phyloP scores from a whole-genome alignment of 2,329 filamentous ascomycete genomes.

The Alternaria incomplexa region DNA sequence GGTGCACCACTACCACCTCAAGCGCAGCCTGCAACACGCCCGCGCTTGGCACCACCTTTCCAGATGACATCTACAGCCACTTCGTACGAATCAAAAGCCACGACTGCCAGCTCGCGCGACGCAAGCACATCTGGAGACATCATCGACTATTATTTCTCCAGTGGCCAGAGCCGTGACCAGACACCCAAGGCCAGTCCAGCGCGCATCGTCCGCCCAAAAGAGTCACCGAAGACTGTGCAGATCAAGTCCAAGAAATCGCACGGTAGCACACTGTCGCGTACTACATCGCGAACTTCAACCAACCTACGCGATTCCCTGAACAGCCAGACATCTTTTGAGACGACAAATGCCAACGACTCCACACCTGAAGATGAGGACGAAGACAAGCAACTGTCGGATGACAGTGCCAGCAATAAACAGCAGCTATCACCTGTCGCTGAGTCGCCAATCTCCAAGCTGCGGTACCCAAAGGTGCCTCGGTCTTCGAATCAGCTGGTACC shows the following conservation, averaged over 20 bases:
- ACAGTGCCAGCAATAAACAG: slow-evolving; percentile 19
- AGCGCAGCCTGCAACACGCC: slow-evolving; percentile 6
- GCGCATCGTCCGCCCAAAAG: slow-evolving; percentile 15
- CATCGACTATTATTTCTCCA: slow-evolving; percentile 47
- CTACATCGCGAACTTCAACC: slow-evolving; percentile 35
- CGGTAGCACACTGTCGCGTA: slow-evolving; percentile 35
- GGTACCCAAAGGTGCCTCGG: slow-evolving; percentile 57
- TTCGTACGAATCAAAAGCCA: slow-evolving; percentile 23
- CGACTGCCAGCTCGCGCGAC: slow-evolving; percentile 30
- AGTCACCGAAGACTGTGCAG: slow-evolving; percentile 25
- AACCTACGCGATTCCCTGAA: slow-evolving; percentile 42
- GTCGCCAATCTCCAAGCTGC: slow-evolving; percentile 52
- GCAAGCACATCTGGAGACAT: slow-evolving; percentile 36
- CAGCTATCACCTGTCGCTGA: slow-evolving; percentile 52
- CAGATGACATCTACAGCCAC: slow-evolving; percentile 17
- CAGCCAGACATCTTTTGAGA: slow-evolving; percentile 56
- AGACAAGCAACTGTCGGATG: slow-evolving; percentile 37
- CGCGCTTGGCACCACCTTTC: slow-evolving; percentile 21
- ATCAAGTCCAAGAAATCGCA: slow-evolving; percentile 34
- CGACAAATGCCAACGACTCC: slow-evolving; percentile 52
- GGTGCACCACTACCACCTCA: slow-evolving; percentile 13
- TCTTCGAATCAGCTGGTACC: slow-evolving; percentile 55
- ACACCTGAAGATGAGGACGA: slow-evolving; percentile 55
- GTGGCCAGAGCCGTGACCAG: slow-evolving; percentile 11
- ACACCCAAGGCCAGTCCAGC: slow-evolving; percentile 23